These are phyloP conservation scores for Lecanicillium sp. DNA, from an alignment of 2,329 filamentous ascomycete species.

Conservation along the genomic window DNA sequence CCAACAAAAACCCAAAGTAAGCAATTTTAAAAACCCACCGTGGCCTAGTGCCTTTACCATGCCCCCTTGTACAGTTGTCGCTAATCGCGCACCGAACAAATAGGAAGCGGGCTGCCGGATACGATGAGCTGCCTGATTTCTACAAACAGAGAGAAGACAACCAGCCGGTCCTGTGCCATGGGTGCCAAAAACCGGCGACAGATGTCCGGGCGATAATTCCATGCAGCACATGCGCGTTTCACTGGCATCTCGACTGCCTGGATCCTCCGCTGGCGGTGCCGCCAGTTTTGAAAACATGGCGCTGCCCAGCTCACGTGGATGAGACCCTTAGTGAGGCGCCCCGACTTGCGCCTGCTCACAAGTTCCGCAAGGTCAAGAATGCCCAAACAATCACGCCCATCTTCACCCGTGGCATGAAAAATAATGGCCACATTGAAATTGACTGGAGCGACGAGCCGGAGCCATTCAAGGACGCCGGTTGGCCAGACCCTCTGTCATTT, in stretches of 20 bases:
- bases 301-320: conserved; percentile 80
- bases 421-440: conserved; percentile 66
- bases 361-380: conserved; percentile 53
- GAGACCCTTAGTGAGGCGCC: conserved; percentile 60
- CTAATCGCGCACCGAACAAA: not conserved
- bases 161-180: conserved; percentile 68
- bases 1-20: conserved; percentile 58
- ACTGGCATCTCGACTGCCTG: conserved; percentile 91
- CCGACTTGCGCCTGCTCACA: conserved; percentile 51
- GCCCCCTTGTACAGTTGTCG: not conserved
- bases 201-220: conserved; percentile 65
- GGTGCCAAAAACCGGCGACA: conserved; percentile 60
- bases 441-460: conserved; percentile 52
- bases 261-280: conserved; percentile 76
- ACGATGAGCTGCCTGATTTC: conserved; percentile 59
- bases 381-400: conserved; percentile 42
- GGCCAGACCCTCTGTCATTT: conserved; percentile 51
- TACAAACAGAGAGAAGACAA: conserved; percentile 68
- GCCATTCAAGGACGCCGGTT: conserved; percentile 45
- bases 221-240: conserved; percentile 73
- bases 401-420: conserved; percentile 56
- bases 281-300: conserved; percentile 72
- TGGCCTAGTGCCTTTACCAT: not conserved
- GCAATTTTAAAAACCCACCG: not conserved
- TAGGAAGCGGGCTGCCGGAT: conserved; percentile 44